Evolutionary conservation across 441 rosid species (phyloP).

Genomic region (Adansonia rubrostipa): DNA sequence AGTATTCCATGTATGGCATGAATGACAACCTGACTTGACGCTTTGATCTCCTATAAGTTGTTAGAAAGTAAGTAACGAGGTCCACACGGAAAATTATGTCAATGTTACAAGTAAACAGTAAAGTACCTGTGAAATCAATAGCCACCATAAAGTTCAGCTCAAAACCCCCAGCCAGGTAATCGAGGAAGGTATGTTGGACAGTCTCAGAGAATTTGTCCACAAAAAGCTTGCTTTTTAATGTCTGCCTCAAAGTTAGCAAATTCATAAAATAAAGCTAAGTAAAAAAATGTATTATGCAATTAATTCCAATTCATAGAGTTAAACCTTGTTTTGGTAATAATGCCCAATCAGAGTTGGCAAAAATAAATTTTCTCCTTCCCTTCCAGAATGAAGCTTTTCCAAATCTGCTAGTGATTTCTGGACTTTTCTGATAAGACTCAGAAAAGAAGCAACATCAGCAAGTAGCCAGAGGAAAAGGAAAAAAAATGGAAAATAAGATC

Average conservation of each 20-base stretch:
- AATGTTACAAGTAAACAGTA: constrained; percentile 23
- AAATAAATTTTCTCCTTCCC: constrained; percentile 54
- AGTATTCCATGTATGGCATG: background rate
- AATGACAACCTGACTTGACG: constrained; percentile 18
- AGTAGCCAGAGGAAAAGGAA: constrained; percentile 26
- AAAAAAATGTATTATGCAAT: constrained; percentile 17
- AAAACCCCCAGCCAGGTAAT: constrained; percentile 79
- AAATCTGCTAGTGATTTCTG: constrained; percentile 76
- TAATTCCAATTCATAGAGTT: constrained; percentile 25
- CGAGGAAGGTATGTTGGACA: constrained; percentile 73
- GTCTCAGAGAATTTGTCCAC: constrained; percentile 77
- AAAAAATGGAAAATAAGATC: constrained; percentile 16
- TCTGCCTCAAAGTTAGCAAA: constrained; percentile 41
- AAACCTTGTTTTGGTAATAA: constrained; percentile 64
- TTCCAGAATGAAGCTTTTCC: constrained; percentile 63
- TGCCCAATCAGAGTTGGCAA: constrained; percentile 63
- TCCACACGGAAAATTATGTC: background rate
- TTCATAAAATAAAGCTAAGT: constrained; percentile 5
- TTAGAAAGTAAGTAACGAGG: background rate
- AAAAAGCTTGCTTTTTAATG: constrained; percentile 68
- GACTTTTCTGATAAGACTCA: constrained; percentile 57
- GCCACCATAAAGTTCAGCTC: constrained; percentile 97
- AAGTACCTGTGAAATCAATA: constrained; percentile 88
- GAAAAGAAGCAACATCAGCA: constrained; percentile 18
- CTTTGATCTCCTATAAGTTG: constrained; percentile 11